Percentiles rank a stretch among this genome's conserved stretches.
These are phyloP conservation scores for Tricholomella constricta DNA, from an alignment of 768 basidiomycete genomes.

Conservation along the genomic window DNA sequence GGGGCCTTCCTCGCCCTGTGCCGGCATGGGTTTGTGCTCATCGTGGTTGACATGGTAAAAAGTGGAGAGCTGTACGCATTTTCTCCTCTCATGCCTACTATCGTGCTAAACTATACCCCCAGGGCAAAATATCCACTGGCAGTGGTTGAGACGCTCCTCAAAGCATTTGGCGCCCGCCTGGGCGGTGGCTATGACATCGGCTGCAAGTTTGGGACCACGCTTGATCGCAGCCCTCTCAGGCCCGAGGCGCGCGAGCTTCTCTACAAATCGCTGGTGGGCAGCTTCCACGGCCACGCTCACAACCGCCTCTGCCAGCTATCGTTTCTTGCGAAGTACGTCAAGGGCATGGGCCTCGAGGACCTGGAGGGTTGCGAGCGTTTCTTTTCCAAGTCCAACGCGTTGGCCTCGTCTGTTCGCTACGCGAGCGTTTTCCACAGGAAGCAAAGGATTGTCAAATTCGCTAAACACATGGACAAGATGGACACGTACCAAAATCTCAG, in stretches of 20 bases:
- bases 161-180: conserved; percentile 14
- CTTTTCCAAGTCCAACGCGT: conserved; percentile 28
- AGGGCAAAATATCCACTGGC: conserved; percentile 32
- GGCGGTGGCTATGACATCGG: conserved; percentile 28
- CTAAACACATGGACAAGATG: conserved; percentile 5
- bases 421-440: conserved; percentile 22
- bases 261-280: conserved; percentile 14
- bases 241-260: background rate
- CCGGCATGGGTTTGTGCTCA: conserved; percentile 26
- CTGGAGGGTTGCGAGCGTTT: conserved; percentile 29
- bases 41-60: conserved; percentile 17
- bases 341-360: conserved; percentile 32
- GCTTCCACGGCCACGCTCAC: conserved; percentile 30
- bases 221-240: conserved; percentile 20
- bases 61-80: conserved; percentile 27
- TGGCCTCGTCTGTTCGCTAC: conserved; percentile 21
- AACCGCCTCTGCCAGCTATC: conserved; percentile 27
- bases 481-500: conserved; percentile 12
- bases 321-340: conserved; percentile 22
- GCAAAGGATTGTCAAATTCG: conserved; percentile 23
- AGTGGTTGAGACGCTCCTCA: conserved; percentile 14
- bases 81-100: background rate
- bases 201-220: conserved; percentile 27
- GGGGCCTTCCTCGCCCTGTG: conserved; percentile 29
- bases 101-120: background rate